These are phyloP conservation scores for Lodderomyces theae DNA, from an alignment of 1,139 yeast genomes.

Conservation along the genomic window DNA sequence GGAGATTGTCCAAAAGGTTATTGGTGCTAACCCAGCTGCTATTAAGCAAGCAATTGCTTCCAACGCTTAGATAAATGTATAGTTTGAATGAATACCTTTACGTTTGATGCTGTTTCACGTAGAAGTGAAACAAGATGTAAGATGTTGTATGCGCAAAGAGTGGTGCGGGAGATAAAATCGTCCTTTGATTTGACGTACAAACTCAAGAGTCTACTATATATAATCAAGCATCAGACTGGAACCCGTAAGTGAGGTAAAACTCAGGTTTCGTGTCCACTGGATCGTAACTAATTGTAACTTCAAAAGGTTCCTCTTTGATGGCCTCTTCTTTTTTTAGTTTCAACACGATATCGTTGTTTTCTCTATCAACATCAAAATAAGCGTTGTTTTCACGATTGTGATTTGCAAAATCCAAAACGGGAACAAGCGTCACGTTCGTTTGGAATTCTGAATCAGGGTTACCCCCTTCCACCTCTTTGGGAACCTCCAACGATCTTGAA, in stretches of 20 bases:
- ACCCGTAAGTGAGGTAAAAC: conserved; percentile 58
- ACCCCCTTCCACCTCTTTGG: conserved; percentile 27
- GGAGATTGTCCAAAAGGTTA: conserved; percentile 64
- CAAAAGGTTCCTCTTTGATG: conserved; percentile 17
- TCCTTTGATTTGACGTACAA: too few species aligned
- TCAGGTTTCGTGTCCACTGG: conserved; percentile 44
- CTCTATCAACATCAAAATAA: conserved; percentile 58
- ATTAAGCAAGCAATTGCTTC: conserved; percentile 67
- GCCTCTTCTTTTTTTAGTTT: conserved; percentile 22
- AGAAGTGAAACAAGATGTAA: too few species aligned
- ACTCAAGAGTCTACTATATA: too few species aligned
- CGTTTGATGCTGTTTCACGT: too few species aligned
- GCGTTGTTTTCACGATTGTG: conserved; percentile 51
- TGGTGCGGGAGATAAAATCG: too few species aligned
- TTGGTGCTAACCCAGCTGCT: conserved; percentile 86
- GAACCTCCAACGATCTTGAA: conserved; percentile 64
- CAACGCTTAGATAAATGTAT: conserved; percentile 42
- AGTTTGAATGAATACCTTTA: too few species aligned
- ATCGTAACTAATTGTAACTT: conserved; percentile 46
- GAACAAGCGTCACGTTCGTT: conserved; percentile 59
- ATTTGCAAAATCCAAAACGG: conserved; percentile 65
- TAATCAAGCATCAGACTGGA: conserved; percentile 19
- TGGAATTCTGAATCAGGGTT: conserved; percentile 31
- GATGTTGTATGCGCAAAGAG: too few species aligned
- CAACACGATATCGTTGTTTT: conserved; percentile 43